Evolutionary conservation across 1,284 basidiomycete species (phyloP).

Genomic region (Sanghuangporus baumii): DNA sequence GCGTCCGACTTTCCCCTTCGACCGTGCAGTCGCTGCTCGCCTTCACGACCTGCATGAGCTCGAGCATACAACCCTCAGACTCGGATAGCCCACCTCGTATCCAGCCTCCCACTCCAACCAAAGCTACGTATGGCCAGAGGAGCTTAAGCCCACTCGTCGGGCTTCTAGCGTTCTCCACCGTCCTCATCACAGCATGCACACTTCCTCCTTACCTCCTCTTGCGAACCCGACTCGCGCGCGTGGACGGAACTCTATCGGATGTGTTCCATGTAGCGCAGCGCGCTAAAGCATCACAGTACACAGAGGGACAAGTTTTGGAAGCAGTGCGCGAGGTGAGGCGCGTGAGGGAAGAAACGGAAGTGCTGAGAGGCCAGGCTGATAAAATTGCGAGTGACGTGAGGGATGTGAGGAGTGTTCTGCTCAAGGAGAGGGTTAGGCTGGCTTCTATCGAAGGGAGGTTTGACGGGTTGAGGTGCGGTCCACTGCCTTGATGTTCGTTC

Average conservation of each 20-base stretch:
- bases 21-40: neutral
- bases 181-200: neutral
- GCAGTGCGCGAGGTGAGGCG: neutral
- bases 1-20: neutral
- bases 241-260: neutral
- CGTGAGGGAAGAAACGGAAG: neutral
- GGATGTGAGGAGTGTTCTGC: neutral
- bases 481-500: neutral
- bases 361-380: neutral
- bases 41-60: neutral
- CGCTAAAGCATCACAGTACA: neutral
- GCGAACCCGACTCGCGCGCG: conserved; percentile 6
- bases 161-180: neutral
- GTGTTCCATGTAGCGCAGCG: neutral
- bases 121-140: neutral
- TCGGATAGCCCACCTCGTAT: neutral
- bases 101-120: neutral
- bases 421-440: conserved; percentile 4
- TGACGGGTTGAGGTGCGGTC: conserved; percentile 2
- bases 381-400: neutral
- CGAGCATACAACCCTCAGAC: neutral
- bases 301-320: neutral
- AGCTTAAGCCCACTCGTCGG: conserved; percentile 5
- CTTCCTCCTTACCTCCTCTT: conserved; percentile 10
- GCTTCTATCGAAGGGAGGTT: neutral